Evolutionary conservation across 2,329 filamentous ascomycete species (phyloP), one percentile per base, ranked within the genome.

Genomic region (Scytalidium lignicola): DNA sequence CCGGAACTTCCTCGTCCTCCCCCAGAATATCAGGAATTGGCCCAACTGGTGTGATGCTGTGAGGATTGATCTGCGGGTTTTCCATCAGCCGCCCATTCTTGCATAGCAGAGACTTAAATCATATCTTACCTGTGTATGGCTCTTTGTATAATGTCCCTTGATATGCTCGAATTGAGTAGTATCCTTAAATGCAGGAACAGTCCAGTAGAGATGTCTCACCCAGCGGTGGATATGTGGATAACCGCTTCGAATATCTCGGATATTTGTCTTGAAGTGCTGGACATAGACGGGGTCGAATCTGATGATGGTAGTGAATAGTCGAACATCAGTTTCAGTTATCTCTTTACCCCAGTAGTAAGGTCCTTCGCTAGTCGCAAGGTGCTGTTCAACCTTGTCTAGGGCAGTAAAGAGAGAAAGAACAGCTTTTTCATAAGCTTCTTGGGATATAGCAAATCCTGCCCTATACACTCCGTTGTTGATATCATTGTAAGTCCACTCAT

Each of bases 101-200:
- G 13, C 13, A 7, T 80, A 82, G n/a, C 15, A 18, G 10, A 28
- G n/a, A 3, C 21, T 41, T 17, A 48, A 5, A 41, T 7, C 26
- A 21, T 43, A 58, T n/a, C 59, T 56, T 53, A 67, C 70, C 41
- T 78, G 58, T 3, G 57, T 58, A 65, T 85, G 82, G 67, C 74
- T 86, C 80, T 95, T 96, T 73, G 97, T 97, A 71, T 99, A 93
- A 67, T 95, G 81, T 66, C 95, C 96, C 67, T 96, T 80, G 19
- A 91, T 65, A 55, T 66, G 61, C 22, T 55, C 58, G 41, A 59
- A 64, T 46, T 66, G 52, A 1, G 63, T 65, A 12, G 63, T 65
- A 15, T 64, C 62, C 41, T 71, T 70, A 63, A 88, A 88, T 1
- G 83, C 83, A 0, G 78, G 74, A 10, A 78, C 65, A 55, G 85